A percentile compares a stretch with the other conserved stretches of the same genome.
Evolutionary conservation across 306 rosid species (phyloP).

Genomic region (Vigna hirtella): DNA sequence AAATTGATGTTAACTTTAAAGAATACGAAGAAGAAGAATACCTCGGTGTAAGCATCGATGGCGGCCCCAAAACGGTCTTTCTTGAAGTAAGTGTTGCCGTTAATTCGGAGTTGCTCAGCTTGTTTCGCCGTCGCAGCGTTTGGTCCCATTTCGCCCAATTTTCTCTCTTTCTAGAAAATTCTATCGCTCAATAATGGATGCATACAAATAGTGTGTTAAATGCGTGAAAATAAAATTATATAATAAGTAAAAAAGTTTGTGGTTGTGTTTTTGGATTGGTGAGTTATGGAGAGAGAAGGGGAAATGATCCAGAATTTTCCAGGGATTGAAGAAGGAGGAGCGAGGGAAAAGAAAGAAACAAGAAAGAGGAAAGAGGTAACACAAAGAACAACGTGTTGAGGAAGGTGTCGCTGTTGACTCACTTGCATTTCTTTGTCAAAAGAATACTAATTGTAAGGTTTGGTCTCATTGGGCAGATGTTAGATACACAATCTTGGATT

Average conservation of each 20-base stretch:
- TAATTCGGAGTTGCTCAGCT: slow-evolving; percentile 72
- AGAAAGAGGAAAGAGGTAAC: not conserved
- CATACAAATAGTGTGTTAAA: not conserved
- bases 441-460: too few relatives aligned
- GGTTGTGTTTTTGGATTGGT: not conserved
- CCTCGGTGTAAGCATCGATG: slow-evolving; percentile 96
- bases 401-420: slow-evolving; percentile 3
- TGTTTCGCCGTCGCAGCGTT: slow-evolving; percentile 54
- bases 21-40: not conserved
- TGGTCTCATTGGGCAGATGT: too few relatives aligned
- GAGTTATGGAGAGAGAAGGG: too few relatives aligned
- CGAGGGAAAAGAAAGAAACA: not conserved
- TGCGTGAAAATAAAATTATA: not conserved
- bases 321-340: not conserved
- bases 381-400: not conserved
- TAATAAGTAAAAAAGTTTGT: not conserved
- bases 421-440: not conserved
- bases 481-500: too few relatives aligned
- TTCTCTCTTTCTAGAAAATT: not conserved
- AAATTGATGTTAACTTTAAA: too few relatives aligned
- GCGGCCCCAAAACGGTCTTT: slow-evolving; percentile 86
- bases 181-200: not conserved
- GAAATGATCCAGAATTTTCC: not conserved
- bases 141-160: slow-evolving; percentile 53
- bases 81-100: slow-evolving; percentile 82